Evolutionary conservation across 352 stramenopile species (phyloP).

Genomic region (Saprolegnia diclina): DNA sequence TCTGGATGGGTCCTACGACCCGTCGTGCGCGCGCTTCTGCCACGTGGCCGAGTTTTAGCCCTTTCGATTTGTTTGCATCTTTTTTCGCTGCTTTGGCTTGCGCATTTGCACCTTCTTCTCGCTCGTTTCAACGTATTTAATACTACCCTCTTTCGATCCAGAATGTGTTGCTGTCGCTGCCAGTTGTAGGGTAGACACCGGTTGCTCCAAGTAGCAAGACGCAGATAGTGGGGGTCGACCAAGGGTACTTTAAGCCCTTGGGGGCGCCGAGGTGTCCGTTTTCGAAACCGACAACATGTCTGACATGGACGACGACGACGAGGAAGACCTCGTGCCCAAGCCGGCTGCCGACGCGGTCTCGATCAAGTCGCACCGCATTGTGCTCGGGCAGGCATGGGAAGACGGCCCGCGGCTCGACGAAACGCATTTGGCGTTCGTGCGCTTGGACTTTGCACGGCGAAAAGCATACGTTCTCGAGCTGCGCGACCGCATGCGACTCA

Average conservation of each 20-base stretch:
- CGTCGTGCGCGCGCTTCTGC: background rate
- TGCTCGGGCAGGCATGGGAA: conserved; percentile 51
- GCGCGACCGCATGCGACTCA: conserved; percentile 49
- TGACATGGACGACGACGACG: conserved; percentile 4
- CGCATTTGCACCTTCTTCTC: background rate
- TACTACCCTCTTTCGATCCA: background rate
- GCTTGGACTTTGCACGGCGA: conserved; percentile 55
- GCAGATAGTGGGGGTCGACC: too few relatives aligned
- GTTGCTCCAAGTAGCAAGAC: too few relatives aligned
- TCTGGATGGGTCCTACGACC: background rate
- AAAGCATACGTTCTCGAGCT: conserved; percentile 51
- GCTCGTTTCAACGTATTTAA: background rate
- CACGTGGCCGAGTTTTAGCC: background rate
- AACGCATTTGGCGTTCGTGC: conserved; percentile 61
- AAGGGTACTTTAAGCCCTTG: too few relatives aligned
- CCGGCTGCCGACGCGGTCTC: background rate
- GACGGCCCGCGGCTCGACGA: conserved; percentile 59
- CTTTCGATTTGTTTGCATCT: background rate
- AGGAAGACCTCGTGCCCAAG: conserved; percentile 1
- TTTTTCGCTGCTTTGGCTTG: background rate
- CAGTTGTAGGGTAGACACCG: too few relatives aligned
- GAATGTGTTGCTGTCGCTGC: too few relatives aligned
- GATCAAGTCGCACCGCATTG: conserved; percentile 1
- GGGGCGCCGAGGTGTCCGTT: too few relatives aligned
- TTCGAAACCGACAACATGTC: background rate